Percentiles rank a stretch among this genome's conserved stretches.
Conservation (phyloP, 345 rosid genomes). For the Capsella bursapastoris region DNA sequence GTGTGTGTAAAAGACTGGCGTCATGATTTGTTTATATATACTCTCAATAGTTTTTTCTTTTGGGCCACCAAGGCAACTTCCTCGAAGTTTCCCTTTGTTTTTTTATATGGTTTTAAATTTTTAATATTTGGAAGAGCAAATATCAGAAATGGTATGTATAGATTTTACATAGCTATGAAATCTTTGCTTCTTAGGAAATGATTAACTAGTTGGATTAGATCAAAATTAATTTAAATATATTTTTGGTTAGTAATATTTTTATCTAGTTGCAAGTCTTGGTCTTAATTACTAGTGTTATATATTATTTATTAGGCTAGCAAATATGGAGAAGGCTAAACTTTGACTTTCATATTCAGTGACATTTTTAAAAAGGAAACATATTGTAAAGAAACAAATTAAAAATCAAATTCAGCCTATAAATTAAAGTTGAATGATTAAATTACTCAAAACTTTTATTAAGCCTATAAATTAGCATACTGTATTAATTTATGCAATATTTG, state of each 20-base stretch:
- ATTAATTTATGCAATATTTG: not conserved
- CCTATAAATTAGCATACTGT: not conserved
- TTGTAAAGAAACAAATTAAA: not conserved
- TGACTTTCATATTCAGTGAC: not conserved
- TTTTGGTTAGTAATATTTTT: not conserved
- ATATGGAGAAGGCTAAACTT: not conserved
- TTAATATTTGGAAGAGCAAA: not conserved
- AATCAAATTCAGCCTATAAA: not conserved
- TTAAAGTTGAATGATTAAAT: not conserved
- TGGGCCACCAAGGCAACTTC: conserved; percentile 36
- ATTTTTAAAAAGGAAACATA: not conserved
- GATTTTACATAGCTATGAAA: conserved; percentile 29
- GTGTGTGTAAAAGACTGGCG: not conserved
- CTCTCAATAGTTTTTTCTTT: not conserved
- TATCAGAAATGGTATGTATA: not conserved
- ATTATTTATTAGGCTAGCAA: no score
- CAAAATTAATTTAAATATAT: not conserved
- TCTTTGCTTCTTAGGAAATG: not conserved
- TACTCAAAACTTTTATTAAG: not conserved
- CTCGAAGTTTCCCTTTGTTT: conserved; percentile 32
- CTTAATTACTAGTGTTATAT: no score
- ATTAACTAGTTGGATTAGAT: not conserved
- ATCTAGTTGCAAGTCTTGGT: no score
- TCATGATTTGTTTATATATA: conserved; percentile 4
- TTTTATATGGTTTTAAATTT: not conserved